Conservation (phyloP, 768 basidiomycete genomes). For the Calvatia gigantea region DNA sequence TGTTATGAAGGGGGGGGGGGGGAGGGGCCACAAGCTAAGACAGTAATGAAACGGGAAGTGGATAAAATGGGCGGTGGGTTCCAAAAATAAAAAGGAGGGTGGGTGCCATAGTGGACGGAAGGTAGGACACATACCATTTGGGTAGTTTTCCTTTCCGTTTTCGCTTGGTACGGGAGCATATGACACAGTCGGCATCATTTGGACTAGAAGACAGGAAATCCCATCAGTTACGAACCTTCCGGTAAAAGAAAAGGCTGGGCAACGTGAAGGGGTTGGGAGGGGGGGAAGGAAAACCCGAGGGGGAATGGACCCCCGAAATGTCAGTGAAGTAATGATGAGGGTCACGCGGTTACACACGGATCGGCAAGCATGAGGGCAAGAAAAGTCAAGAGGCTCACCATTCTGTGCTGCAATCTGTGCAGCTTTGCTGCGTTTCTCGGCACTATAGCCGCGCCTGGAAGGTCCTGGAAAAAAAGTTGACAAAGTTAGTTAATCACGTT, state of each 20-base stretch:
- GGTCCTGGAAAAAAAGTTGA: constrained; percentile 25
- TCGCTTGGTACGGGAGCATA: constrained; percentile 33
- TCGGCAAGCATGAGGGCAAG: background rate
- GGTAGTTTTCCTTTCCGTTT: constrained; percentile 17
- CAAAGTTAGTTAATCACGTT: constrained; percentile 4
- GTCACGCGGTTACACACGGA: constrained; percentile 4
- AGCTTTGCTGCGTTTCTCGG: constrained; percentile 71
- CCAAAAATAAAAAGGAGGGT: constrained; percentile 10
- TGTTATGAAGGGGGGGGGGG: constrained; percentile 8
- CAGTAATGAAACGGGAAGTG: background rate
- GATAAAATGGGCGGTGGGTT: constrained; percentile 1
- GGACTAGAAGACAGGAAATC: constrained; percentile 26
- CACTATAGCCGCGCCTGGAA: constrained; percentile 65
- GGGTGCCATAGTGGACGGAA: background rate
- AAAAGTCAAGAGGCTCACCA: constrained; percentile 36
- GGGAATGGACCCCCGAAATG: background rate
- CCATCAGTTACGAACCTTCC: constrained; percentile 7
- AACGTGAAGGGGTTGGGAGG: background rate
- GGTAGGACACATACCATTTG: background rate
- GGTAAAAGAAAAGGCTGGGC: constrained; percentile 9
- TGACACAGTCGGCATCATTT: constrained; percentile 42
- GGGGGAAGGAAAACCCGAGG: background rate
- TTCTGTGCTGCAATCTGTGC: constrained; percentile 63
- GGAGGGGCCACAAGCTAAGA: background rate
- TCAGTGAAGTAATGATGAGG: background rate